These are phyloP conservation scores for Solanum peruvianum DNA, from an alignment of 257 asterid genomes.

Conservation along the genomic window DNA sequence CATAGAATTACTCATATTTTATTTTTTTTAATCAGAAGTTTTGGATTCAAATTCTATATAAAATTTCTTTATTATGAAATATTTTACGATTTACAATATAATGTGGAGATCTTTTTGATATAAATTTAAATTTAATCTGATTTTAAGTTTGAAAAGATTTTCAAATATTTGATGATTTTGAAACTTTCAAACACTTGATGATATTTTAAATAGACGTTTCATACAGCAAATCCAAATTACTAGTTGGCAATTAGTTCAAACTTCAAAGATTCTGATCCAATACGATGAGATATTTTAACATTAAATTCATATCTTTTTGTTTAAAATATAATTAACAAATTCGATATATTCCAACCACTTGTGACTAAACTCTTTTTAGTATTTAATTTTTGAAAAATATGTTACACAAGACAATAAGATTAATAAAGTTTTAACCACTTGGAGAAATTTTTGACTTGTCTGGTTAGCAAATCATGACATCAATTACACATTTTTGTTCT, in stretches of 20 bases:
- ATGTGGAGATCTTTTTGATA: too few species aligned
- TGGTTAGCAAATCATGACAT: too few species aligned
- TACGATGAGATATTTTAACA: too few species aligned
- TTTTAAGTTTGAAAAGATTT: background rate
- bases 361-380: background rate
- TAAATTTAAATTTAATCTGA: too few species aligned
- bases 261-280: background rate
- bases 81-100: too few species aligned
- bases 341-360: background rate
- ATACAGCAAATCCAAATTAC: background rate
- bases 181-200: background rate
- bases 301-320: too few species aligned
- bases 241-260: background rate
- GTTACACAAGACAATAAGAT: too few species aligned
- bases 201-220: background rate
- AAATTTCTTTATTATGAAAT: background rate
- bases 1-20: too few species aligned
- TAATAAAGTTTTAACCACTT: background rate
- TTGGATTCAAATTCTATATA: accelerated
- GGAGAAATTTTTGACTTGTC: accelerated
- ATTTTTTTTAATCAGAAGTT: background rate
- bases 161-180: background rate
- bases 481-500: background rate
- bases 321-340: too few species aligned
- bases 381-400: too few species aligned